Evolutionary conservation across 306 rosid species (phyloP), one percentile per base, ranked within the genome.

Genomic region (Pterocarpus santalinus): DNA sequence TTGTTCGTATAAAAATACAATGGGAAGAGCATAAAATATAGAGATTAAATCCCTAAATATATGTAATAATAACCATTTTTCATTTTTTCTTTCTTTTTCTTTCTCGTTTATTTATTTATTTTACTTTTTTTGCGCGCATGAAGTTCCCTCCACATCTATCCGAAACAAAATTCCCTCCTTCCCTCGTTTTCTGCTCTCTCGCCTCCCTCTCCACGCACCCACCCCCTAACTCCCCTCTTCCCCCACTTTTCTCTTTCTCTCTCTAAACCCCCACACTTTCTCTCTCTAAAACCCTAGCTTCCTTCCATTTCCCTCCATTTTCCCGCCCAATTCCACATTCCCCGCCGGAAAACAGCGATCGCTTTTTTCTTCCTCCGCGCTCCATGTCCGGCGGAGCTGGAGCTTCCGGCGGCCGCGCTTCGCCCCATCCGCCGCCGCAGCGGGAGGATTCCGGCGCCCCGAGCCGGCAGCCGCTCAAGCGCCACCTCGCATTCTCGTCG

Each of bases 121-220:
- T 30, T 32, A 2, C 22, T 11, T 30, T 33, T 1, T 30, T 81
- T 78, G 84, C 77, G 64, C 81, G 62, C 88, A 56, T 47, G 64
- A 77, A 77, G 83, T 96, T 93, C 99, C 99, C 99, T 96, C 99
- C 99, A 96, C 98, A 92, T 88, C 94, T 85, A 89, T 90, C 98
- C 93, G 94, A 93, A 93, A 87, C 87, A 91, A 91, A 96, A 89
- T 90, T 93, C 98, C 99, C 97, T 93, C 98, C 95, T 92, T 92
- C 97, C 98, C 98, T 94, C 98, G 95, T 94, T 89, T 89, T 92
- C 97, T 94, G 85, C 91, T 91, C 87, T 75, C 64, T 72, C 69
- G 10, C 65, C 36, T 43, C 77, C 9, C 53, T 11, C 84, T 56
- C 78, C 64, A 47, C 83, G 28, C 28, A 22, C 28, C 28, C 28